Base-by-base conservation (phyloP, 257 asterid genomes). In the Solanum appendiculatum region DNA sequence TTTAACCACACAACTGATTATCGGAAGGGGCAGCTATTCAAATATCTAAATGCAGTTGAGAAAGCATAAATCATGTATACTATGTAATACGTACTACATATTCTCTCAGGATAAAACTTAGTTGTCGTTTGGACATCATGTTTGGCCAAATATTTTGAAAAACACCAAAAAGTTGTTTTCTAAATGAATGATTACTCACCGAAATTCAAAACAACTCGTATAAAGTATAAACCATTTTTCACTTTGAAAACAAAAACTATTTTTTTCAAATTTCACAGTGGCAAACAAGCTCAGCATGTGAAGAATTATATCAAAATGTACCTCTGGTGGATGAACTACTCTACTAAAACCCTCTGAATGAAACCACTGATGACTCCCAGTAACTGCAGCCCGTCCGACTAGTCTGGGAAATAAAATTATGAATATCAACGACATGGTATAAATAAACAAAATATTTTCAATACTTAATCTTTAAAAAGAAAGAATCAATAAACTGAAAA, bases 281-380 rank as follows among this genome's bases (percentile, higher is more conserved):
- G 10, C 11, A 54, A 54, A 54, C 25, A 54, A 54, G 25, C 63
- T 54, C 34, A 75, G 36, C 34, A 42, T 25, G 63, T 63, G 25
- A 77, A 42, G 20, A 42, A 25, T 7, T 42, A 77, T 23, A 46
- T 77, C 84, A 44, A 56, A 12, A 70, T 20, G 85, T 93, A 96
- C 99, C 99, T 95, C 95, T 3, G 93, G 95, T 80, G 98, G 94
- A 89, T 92, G 92, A 48, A 90, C 87, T 82, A 91, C 97, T 87
- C 94, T 70, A 13, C 74, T 88, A 86, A 86, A 94, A 78, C 88
- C 90, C 54, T 91, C 95, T 11, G 94, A 89, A 88, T 91, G 91
- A 75, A 95, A 89, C 99, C 99, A 96, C 86, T 92, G 98, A 91
- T 94, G 93, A 87, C 88, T 91, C 86, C 99, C 98, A 3, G 98